Evolutionary conservation across 371 early-diverging fungal genomes (phyloP), one percentile per base, ranked within the genome.

Genomic region (Rhizopus delemar): DNA sequence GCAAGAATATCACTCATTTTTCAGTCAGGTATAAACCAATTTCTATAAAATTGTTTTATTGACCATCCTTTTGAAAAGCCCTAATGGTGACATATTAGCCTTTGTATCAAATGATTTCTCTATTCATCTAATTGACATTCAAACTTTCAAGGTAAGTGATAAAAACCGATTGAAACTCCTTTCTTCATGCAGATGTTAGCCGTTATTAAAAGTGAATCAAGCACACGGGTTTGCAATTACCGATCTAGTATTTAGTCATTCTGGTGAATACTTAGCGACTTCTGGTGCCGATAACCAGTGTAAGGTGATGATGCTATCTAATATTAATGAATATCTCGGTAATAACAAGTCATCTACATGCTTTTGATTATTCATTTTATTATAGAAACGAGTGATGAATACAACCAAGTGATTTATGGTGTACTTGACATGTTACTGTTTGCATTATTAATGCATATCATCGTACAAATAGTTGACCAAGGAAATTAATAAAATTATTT

Each of bases 181-280:
- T 50, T 57, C 3, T 41, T 61, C 35, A 56, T 56, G 51, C 61
- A 53, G 53, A 46, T 34, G 34, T 60, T n/a, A 53, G 53, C 53
- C 39, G 5, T 12, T 41, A 29, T 53, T 46, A 33, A 56, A 41
- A 38, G 38, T 59, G 13, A 22, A 49, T 7, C 53, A 50, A 31
- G 57, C 33, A 46, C 86, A 87, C 59, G 63, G 59, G 8, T 76
- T 86, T 67, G 84, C 86, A 57, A 73, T 89, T 11, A 87, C 86
- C 0, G 69, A 63, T 22, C 65, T 89, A 50, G 77, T 68, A n/a
- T 85, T 87, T 50, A 78, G 68, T 52, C 15, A 46, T 4, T 73
- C 80, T 16, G 88, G 88, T 15, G 63, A 56, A 16, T 83, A 69
- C 35, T 45, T 89, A 22, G 84, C 75, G 15, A 82, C 80, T 33